Evolutionary conservation across 2,329 filamentous ascomycete species (phyloP).

Genomic region (Hirsutella thompsonii): DNA sequence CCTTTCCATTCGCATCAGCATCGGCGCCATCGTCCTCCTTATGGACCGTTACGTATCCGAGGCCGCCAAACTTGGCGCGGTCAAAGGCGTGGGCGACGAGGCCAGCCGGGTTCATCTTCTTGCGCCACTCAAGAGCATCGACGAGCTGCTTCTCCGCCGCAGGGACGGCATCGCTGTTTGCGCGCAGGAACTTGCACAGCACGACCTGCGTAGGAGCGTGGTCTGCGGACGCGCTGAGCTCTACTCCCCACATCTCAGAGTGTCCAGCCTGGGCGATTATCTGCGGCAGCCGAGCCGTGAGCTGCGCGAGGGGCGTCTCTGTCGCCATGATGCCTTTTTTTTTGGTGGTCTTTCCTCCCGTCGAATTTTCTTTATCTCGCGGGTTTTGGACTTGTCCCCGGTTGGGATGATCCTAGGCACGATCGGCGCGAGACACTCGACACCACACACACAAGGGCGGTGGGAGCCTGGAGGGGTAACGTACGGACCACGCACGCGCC

Average conservation of each 20-base stretch:
- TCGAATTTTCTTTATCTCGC: no score
- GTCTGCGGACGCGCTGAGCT: constrained; percentile 29
- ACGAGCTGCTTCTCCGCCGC: constrained; percentile 68
- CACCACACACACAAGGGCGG: no score
- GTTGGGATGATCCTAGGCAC: no score
- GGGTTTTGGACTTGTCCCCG: no score
- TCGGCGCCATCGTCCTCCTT: no score
- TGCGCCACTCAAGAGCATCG: constrained; percentile 73
- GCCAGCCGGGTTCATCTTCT: constrained; percentile 57
- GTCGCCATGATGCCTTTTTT: background rate
- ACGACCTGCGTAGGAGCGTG: constrained; percentile 71
- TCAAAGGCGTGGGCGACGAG: constrained; percentile 52
- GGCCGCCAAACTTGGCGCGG: constrained; percentile 56
- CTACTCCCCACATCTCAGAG: constrained; percentile 78
- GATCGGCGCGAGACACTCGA: no score
- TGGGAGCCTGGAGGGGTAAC: no score
- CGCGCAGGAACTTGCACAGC: constrained; percentile 86
- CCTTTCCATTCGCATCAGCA: constrained; percentile 36
- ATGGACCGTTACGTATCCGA: constrained; percentile 75
- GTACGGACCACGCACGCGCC: no score
- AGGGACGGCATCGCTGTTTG: constrained; percentile 64
- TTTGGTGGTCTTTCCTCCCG: no score
- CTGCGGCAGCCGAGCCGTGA: constrained; percentile 44
- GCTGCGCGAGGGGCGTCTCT: constrained; percentile 32
- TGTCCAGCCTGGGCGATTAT: constrained; percentile 47